Evolutionary conservation across 2,329 filamentous ascomycete species (phyloP), one percentile per base, ranked within the genome.

Genomic region (Sphaceloma murrayae): DNA sequence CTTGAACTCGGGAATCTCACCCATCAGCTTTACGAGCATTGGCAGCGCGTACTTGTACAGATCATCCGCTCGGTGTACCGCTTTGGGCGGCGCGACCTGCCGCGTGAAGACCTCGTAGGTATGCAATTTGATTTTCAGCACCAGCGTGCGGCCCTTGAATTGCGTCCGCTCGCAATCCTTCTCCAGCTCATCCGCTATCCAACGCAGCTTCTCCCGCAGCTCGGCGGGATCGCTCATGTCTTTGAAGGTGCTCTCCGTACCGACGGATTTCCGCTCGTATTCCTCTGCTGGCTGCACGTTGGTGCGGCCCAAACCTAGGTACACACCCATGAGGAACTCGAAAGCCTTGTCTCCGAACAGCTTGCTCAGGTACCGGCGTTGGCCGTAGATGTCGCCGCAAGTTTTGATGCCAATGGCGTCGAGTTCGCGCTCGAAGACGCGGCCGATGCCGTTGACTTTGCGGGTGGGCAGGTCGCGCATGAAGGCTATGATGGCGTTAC

Each of bases 381-480:
- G 73, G 0, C 70, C 64, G 56, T 87, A 93, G 4, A 96, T 83
- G 52, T 96, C 86, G 2, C 86, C 87, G 57, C 88, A 95, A 0
- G 80, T 91, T 58, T 83, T 83, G 54, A 96, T 74, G 0, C 88
- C 88, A 34, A 96, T 79, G 3, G 89, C 85, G 33, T 85, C 77
- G 1, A 98, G 73, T 59, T 98, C 86, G 46, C 91, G 77, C 63
- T 96, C 91, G 49, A 95, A 80, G 0, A 96, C 91, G 16, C 91
- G 77, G 0, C 91, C 91, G n/a, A 98, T 76, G 1, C 91, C 91
- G 52, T 95, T 95, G 32, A 96, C 84, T 58, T 95, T 95, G 24
- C 91, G 75, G 1, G 86, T 87, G 0, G 88, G 81, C 17, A 98
- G 68, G 21, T 80, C 74, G 8, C 74, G 72, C 82, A 96, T 94